These are phyloP conservation scores for Ophiognomonia clavigignenti-juglandacearum DNA, from an alignment of 2,329 filamentous ascomycete species.

Conservation along the genomic window DNA sequence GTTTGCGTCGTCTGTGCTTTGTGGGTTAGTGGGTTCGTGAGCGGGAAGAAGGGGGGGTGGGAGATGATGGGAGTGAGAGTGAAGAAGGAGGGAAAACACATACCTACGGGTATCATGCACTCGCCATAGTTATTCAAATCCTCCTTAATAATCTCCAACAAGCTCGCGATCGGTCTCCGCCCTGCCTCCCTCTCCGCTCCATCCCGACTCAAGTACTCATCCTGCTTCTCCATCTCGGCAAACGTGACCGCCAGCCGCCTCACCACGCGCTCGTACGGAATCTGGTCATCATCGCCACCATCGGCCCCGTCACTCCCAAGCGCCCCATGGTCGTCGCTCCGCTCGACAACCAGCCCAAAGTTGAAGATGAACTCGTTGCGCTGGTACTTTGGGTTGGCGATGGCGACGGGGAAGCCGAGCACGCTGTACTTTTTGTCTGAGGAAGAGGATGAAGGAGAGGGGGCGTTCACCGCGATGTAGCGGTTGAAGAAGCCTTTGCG, in stretches of 20 bases:
- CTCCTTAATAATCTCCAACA: constrained; percentile 76
- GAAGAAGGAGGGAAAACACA: constrained; percentile 24
- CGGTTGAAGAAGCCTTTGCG: constrained; percentile 93
- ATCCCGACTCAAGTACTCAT: constrained; percentile 70
- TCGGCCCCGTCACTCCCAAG: too few species aligned
- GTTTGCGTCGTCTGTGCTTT: constrained; percentile 88
- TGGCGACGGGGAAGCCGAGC: constrained; percentile 84
- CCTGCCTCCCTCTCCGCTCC: constrained; percentile 40
- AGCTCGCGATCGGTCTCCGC: constrained; percentile 70
- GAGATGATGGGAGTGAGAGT: background rate
- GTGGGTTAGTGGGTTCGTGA: too few species aligned
- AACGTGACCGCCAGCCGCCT: constrained; percentile 80
- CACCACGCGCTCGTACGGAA: constrained; percentile 79
- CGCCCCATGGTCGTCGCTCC: constrained; percentile 39
- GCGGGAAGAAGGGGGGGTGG: constrained; percentile 15
- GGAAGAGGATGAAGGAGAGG: constrained; percentile 65
- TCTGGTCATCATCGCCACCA: constrained; percentile 55
- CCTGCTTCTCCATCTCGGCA: constrained; percentile 87
- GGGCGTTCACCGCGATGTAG: constrained; percentile 73
- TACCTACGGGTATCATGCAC: constrained; percentile 96
- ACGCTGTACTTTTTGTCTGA: constrained; percentile 75
- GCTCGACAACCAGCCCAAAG: constrained; percentile 72
- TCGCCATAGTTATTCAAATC: constrained; percentile 96
- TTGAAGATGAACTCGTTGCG: constrained; percentile 99
- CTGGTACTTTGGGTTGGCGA: constrained; percentile 75